Base-by-base conservation (phyloP, 148 eudicot genomes). In the Rhododendron ovatum region DNA sequence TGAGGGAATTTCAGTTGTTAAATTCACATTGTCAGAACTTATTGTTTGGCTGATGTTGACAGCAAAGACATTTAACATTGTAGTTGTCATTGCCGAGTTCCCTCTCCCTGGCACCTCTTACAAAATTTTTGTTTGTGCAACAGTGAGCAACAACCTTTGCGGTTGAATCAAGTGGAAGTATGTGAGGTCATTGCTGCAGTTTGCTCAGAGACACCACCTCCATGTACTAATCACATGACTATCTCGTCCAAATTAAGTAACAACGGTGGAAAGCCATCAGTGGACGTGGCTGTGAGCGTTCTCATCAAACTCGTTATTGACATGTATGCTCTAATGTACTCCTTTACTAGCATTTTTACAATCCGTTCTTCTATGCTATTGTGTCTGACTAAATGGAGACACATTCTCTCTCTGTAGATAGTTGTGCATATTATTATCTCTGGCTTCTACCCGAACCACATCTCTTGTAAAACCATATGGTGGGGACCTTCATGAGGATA, bases 301-400 rank as follows among this genome's bases (percentile, higher is more conserved):
- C 98, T 97, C 84, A 93, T 97, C 86, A 97, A 97, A 92, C 99
- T 97, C 87, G 95, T 97, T 53, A 97, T 97, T 89, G 99, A 97
- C 95, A 97, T 97, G 99, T 97, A 97, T 85, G 99, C 82, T 86
- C 84, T 71, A 2, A 79, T 84, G 50, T 55, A 55, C 61, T 75
- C 57, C 35, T 85, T 75, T 41, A 71, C 41, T 81, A 35, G 53
- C 15, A 48, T 71, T 53, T 37, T 28, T 71, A 20, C 24, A 24
- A 15, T 37, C 7, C 11, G n/a, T 84, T 84, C 24, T 75, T 76
- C 3, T 12, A 53, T 74, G 12, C 48, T 6, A 37, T 65, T 63
- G 63, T 80, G 65, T 51, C 35, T 2, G 8, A 12, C 28, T 47
- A 14, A 33, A 30, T 55, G 24, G 61, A 81, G 9, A 37, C 20